Evolutionary conservation across 2,329 filamentous ascomycete species (phyloP).

Genomic region (Diaporthe vaccinii): DNA sequence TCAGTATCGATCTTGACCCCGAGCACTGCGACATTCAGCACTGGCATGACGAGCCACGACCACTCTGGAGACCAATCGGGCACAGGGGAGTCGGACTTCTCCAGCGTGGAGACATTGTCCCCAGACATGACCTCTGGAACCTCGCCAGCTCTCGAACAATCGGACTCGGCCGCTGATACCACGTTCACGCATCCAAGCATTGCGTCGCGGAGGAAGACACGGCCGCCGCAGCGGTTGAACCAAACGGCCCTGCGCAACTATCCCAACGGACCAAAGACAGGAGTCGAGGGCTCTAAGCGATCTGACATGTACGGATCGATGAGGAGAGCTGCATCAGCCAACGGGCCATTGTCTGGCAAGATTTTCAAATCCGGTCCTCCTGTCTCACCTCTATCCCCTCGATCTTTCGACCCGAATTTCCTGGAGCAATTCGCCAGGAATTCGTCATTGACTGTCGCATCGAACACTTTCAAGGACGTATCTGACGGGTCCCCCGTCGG

Average conservation of each 20-base stretch:
- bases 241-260: slow-evolving; percentile 60
- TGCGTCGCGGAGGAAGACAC: slow-evolving; percentile 65
- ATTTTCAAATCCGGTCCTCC: slow-evolving; percentile 55
- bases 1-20: slow-evolving; percentile 38
- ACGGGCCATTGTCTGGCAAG: slow-evolving; percentile 56
- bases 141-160: slow-evolving; percentile 42
- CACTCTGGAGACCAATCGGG: slow-evolving; percentile 39
- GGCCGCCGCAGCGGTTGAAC: slow-evolving; percentile 63
- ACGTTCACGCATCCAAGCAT: slow-evolving; percentile 64
- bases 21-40: slow-evolving; percentile 35
- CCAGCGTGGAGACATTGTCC: slow-evolving; percentile 47
- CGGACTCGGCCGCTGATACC: slow-evolving; percentile 42
- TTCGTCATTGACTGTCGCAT: slow-evolving; percentile 25
- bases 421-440: slow-evolving; percentile 37
- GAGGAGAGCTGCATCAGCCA: slow-evolving; percentile 67
- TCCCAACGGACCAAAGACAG: slow-evolving; percentile 61
- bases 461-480: slow-evolving; percentile 34
- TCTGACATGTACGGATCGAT: slow-evolving; percentile 63
- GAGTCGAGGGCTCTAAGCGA: slow-evolving; percentile 60
- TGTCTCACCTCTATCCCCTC: slow-evolving; percentile 57
- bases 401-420: slow-evolving; percentile 58
- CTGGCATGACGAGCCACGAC: slow-evolving; percentile 42
- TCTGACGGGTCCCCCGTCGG: slow-evolving; percentile 32
- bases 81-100: slow-evolving; percentile 34
- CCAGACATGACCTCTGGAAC: slow-evolving; percentile 49